Evolutionary conservation across 2,329 filamentous ascomycete genomes (phyloP), one percentile per base, ranked within the genome.

Genomic region (Neoarthrinium moseri): DNA sequence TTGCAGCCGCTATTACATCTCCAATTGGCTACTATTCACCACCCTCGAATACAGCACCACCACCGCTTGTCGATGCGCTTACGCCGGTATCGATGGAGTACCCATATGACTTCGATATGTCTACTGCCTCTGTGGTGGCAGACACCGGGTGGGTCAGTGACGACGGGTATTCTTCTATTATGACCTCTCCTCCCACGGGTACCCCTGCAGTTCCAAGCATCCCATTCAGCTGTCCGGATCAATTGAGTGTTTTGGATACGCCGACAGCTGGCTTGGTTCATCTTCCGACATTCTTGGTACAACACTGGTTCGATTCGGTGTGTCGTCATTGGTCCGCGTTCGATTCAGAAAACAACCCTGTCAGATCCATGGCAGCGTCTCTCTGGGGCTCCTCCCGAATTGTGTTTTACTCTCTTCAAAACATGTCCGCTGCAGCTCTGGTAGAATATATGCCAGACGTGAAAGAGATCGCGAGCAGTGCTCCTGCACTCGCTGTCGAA

Each of bases 301-400:
- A 43, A 18, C 40, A 43, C 13, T 43, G 40, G 40, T 43, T 43
- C 20, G 15, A 27, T 8, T 43, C 40, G 21, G 40, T 43, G 18
- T 43, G 40, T 17, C 21, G 40, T 15, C 34, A 43, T 11, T 43
- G 40, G 40, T 43, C 40, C 13, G 40, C 40, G 8, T 34, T 32
- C 17, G 40, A 43, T 21, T 43, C 40, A 20, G 40, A 43, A 10
- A 34, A 15, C 22, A 43, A 43, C 13, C 40, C 40, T n/a, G 21
- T 27, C 21, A 26, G 40, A 10, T 18, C 17, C 13, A 15, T 43
- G 5, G 40, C 27, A 15, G 27, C 17, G 8, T 43, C 40, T 3
- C 21, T 33, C 2, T 43, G 40, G 26, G 40, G 40, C 17, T 43
- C 40, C 17, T 43, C 40, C 13, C n/a, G 24, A 11, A 18, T 34